Evolutionary conservation across 352 stramenopile genomes (phyloP), one percentile per base, ranked within the genome.

Genomic region (Phytopythium oedochilum): DNA sequence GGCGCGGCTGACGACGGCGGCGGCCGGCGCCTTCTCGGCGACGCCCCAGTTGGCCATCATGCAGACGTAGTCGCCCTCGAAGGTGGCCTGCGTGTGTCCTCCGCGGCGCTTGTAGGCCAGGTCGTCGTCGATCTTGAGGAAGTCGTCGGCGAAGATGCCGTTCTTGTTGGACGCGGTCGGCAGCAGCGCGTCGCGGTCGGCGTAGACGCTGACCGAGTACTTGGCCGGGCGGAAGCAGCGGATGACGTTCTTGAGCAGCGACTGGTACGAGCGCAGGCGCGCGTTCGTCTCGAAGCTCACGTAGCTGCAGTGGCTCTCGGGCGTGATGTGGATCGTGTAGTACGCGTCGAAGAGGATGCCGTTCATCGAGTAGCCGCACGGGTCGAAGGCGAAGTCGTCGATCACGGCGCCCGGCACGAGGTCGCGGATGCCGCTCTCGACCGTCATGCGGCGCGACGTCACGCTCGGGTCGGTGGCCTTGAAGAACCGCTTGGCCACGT

Each of bases 321-420:
- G 97, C 49, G 97, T 99, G 65, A 95, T 91, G 78, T 99, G 97
- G 65, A 99, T 99, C 44, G 97, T 99, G 61, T 97, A 98, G 82
- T 99, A 99, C 9, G 94, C 96, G 53, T 96, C 89, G 58, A 97
- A 98, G 15, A 98, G 70, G 61, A 99, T 98, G 57, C 96, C 97
- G 85, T 99, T 99, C 97, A 99, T 99, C 43, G 87, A 97, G 78
- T 97, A 97, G 22, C 97, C 97, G 75, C 97, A 99, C 22, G 97
- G 97, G 57, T 99, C 96, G 78, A 99, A 99, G 23, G 97, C 92
- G 57, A 96, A 97, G 54, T 97, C 92, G 75, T 99, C 97, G 63
- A 99, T 93, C 42, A 90, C 69, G 7, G 96, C 93, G 29, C 95
- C 96, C 0, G 97, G 97, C 40, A 97, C 93, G 25, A 99, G 76